phyloP scores from a whole-genome alignment of 2,329 filamentous ascomycete species.

The Albophoma yamanashiensis region DNA sequence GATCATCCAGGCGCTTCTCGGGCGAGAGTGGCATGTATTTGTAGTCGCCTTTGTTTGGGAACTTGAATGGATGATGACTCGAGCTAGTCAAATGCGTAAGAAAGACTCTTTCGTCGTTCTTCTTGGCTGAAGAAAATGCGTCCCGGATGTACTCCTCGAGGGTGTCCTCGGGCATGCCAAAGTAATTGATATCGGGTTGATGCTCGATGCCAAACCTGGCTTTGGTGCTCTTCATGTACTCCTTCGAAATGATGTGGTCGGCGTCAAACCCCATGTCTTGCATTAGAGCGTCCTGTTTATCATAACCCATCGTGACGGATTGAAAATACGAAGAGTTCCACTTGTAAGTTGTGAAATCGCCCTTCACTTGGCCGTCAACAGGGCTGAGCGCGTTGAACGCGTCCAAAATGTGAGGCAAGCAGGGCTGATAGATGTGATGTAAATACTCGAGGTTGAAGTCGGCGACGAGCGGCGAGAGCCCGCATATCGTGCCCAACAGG shows the following conservation, averaged over 20 bases:
- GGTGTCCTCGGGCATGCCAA: slow-evolving; percentile 18
- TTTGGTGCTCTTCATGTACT: slow-evolving; percentile 16
- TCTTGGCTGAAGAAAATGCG: slow-evolving; percentile 15
- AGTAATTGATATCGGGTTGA: slow-evolving; percentile 21
- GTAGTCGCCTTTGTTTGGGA: slow-evolving; percentile 9
- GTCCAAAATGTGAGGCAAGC: neutral
- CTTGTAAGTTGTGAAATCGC: slow-evolving; percentile 12
- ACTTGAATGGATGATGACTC: slow-evolving; percentile 20
- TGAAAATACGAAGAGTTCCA: slow-evolving; percentile 23
- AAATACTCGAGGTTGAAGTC: neutral
- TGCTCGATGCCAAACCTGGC: slow-evolving; percentile 17
- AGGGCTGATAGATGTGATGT: neutral
- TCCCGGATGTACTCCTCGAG: slow-evolving; percentile 20
- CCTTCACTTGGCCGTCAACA: neutral
- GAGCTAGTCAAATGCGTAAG: slow-evolving; percentile 24
- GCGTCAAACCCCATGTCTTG: too few species aligned
- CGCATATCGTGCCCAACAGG: slow-evolving; percentile 5
- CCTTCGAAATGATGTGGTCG: slow-evolving; percentile 2
- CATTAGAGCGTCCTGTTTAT: slow-evolving; percentile 9
- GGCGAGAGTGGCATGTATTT: slow-evolving; percentile 14
- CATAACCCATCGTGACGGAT: slow-evolving; percentile 19
- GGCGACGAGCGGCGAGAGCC: neutral
- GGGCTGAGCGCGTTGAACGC: neutral
- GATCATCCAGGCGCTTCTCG: slow-evolving; percentile 10
- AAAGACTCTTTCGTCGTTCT: slow-evolving; percentile 20